Evolutionary conservation across 495 filamentous ascomycete genomes (phyloP), one percentile per base, ranked within the genome.

Genomic region (Hypoxylon perforatum): DNA sequence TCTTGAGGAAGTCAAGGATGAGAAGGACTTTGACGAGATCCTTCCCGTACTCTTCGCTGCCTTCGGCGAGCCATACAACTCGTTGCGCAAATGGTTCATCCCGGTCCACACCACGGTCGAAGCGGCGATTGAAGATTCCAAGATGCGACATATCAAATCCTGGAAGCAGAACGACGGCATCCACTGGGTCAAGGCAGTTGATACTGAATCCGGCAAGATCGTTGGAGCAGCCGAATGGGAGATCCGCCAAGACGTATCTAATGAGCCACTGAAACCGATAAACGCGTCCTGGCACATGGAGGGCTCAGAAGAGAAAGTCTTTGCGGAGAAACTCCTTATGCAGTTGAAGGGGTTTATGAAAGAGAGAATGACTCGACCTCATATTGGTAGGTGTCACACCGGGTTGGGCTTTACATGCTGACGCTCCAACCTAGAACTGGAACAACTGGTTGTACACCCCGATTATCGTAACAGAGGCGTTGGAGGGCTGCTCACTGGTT

Each of bases 171-270:
- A 75, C 54, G 49, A 63, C 2, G 58, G 56, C 14, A 69, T 70
- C 44, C 44, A 70, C 45, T 77, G 73, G 72, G 30, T 79, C 10
- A 76, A 80, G 41, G 73, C 77, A 49, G 73, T 72, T 1, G 76
- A 80, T 59, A 73, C 66, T 11, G 73, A 80, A 23, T 72, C 75
- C 14, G 69, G 72, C 6, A 67, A 71, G 8, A 71, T 78, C 22
- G 50, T 76, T 22, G 76, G 73, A 8, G 74, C 49, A 39, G 77
- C 74, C 3, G 39, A 67, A 48, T 82, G 77, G 78, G 72, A 72
- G 42, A 71, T 77, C 28, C 73, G 69, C 35, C 60, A 67, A 11
- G 61, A 72, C 18, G 75, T 73, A 57, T 52, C 51, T 35, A 25
- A 57, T 35, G 15, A 65, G 18, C 49, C 38, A 53, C 61, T 39